Conservation (phyloP, 2,329 filamentous ascomycete species). For the Aspergillus candidus region DNA sequence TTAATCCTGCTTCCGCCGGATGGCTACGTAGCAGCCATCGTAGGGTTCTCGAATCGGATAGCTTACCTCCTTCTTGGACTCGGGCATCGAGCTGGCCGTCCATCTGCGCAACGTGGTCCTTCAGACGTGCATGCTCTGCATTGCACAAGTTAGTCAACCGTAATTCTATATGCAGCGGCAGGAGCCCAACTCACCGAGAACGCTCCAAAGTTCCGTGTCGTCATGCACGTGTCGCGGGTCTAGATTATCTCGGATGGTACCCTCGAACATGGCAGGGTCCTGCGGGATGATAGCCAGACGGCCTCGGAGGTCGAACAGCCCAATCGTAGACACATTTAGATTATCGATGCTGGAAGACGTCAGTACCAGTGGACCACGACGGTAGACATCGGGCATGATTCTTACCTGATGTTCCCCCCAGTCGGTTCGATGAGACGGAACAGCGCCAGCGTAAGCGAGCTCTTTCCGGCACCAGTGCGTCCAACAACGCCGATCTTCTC, state of each 20-base stretch:
- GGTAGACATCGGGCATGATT: constrained; percentile 1
- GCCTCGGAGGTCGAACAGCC: constrained; percentile 78
- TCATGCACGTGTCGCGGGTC: constrained; percentile 93
- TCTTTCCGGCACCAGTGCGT: constrained; percentile 92
- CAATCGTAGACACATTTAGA: constrained; percentile 84
- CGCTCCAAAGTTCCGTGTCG: constrained; percentile 95
- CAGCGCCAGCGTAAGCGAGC: constrained; percentile 81
- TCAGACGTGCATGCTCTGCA: constrained; percentile 83
- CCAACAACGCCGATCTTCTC: constrained; percentile 98
- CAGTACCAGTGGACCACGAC: constrained; percentile 13
- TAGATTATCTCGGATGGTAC: constrained; percentile 86
- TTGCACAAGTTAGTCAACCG: constrained; percentile 34
- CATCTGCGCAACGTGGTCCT: constrained; percentile 83
- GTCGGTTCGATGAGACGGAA: constrained; percentile 93
- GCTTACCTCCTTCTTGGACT: constrained; percentile 86
- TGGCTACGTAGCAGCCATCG: background rate
- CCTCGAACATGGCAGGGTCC: constrained; percentile 92
- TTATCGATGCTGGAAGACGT: constrained; percentile 63
- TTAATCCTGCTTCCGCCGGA: constrained; percentile 7
- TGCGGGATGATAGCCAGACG: constrained; percentile 95
- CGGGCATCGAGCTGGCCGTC: constrained; percentile 81
- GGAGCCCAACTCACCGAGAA: constrained; percentile 61
- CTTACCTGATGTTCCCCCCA: constrained; percentile 63
- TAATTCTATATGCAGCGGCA: constrained; percentile 10
- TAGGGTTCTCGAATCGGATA: no score